phyloP scores from a whole-genome alignment of 169 alveolate species.

The Plasmodium gonderi region DNA sequence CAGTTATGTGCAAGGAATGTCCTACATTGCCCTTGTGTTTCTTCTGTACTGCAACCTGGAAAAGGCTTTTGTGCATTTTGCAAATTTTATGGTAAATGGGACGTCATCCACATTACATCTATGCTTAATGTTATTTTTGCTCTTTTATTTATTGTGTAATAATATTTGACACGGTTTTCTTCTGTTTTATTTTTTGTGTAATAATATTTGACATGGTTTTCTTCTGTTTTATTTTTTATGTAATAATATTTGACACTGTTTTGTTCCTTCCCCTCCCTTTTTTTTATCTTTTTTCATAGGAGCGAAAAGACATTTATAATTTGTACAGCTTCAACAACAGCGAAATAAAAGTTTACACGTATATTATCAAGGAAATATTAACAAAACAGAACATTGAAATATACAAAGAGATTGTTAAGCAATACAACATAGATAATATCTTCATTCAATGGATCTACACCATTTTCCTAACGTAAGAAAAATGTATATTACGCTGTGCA shows the following conservation, averaged over 20 bases:
- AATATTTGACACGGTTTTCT: neutral
- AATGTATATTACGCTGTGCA: neutral
- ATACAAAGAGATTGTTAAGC: conserved; percentile 61
- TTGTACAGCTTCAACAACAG: conserved; percentile 65
- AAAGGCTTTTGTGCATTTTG: conserved; percentile 70
- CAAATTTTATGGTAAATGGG: conserved; percentile 63
- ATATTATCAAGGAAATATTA: conserved; percentile 51
- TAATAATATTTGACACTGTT: neutral
- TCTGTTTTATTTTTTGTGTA: neutral
- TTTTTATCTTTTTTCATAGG: conserved; percentile 11
- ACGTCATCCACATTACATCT: too few species aligned
- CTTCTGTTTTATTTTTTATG: neutral
- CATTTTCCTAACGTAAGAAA: conserved; percentile 60
- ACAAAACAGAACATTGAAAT: conserved; percentile 46
- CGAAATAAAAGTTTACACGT: conserved; percentile 52
- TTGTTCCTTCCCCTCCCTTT: neutral
- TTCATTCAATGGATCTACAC: conserved; percentile 74
- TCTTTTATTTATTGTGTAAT: neutral
- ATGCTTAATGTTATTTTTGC: too few species aligned
- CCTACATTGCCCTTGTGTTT: conserved; percentile 68
- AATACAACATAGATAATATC: conserved; percentile 63
- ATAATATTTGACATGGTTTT: neutral
- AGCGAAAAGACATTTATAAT: conserved; percentile 36
- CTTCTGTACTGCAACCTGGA: conserved; percentile 46
- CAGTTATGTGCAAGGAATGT: conserved; percentile 72